A percentile compares a stretch with the other conserved stretches of the same genome.
These are phyloP conservation scores for Pythium volutum DNA, from an alignment of 352 stramenopile genomes.

Conservation along the genomic window DNA sequence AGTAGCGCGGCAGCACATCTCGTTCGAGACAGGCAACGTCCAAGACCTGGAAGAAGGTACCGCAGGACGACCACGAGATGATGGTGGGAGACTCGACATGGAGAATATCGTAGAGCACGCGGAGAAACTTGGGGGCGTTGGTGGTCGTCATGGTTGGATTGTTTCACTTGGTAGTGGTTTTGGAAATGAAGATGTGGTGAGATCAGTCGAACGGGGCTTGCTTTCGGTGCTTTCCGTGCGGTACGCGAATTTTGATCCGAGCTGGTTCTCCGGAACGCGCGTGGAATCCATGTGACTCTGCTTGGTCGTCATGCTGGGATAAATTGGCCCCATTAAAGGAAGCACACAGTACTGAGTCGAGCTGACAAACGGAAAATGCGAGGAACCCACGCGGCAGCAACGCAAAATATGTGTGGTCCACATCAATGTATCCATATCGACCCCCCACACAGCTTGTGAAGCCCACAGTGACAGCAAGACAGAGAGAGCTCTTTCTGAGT, in stretches of 20 bases:
- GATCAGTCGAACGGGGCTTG: neutral
- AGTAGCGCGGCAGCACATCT: conserved; percentile 85
- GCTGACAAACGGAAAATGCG: neutral
- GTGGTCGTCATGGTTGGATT: neutral
- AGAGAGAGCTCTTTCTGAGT: neutral
- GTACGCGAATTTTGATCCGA: neutral
- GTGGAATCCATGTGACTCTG: neutral
- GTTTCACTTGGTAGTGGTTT: neutral
- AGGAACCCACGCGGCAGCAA: neutral
- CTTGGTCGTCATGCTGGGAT: neutral
- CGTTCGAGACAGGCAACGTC: conserved; percentile 36
- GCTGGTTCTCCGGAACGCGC: neutral
- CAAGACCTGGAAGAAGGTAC: conserved; percentile 32
- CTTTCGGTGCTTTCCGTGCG: neutral
- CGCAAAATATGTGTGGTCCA: neutral
- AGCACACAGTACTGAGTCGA: neutral
- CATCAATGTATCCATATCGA: neutral
- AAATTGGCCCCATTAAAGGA: neutral
- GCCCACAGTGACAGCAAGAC: neutral
- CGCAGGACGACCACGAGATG: conserved; percentile 29
- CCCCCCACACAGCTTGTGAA: too few species aligned
- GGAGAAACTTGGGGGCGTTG: conserved; percentile 33
- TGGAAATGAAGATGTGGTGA: neutral
- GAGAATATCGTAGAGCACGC: conserved; percentile 49
- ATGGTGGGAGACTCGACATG: conserved; percentile 34